Evolutionary conservation across 2,329 filamentous ascomycete genomes (phyloP).

Genomic region (Myriangium duriaei): DNA sequence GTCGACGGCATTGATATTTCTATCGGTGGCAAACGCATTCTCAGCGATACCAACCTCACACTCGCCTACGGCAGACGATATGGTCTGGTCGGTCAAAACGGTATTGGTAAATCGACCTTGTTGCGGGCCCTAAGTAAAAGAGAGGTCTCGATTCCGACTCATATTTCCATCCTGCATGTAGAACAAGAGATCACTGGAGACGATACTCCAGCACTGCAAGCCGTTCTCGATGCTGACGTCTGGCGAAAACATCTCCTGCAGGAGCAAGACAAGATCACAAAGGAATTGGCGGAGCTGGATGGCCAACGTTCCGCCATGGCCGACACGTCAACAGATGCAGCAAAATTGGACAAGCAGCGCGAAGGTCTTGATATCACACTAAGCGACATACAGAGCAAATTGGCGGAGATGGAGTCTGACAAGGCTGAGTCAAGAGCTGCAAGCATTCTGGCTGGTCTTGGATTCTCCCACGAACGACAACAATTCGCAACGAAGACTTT

Average conservation of each 20-base stretch:
- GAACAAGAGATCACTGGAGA: constrained; percentile 97
- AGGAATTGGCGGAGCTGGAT: constrained; percentile 66
- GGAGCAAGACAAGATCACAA: constrained; percentile 77
- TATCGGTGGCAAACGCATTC: constrained; percentile 76
- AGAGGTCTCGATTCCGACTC: constrained; percentile 88
- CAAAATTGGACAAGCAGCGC: constrained; percentile 69
- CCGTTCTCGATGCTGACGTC: constrained; percentile 91
- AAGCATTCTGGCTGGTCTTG: constrained; percentile 90
- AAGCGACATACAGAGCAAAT: constrained; percentile 79
- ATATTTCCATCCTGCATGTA: constrained; percentile 97
- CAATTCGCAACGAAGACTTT: constrained; percentile 93
- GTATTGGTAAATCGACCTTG: constrained; percentile 80
- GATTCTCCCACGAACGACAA: constrained; percentile 88
- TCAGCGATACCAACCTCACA: constrained; percentile 81
- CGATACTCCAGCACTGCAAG: constrained; percentile 87
- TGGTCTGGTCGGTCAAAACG: constrained; percentile 96
- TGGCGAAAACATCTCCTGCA: constrained; percentile 91
- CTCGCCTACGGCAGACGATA: constrained; percentile 88
- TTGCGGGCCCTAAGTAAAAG: constrained; percentile 80
- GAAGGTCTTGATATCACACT: constrained; percentile 85
- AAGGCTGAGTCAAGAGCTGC: constrained; percentile 93
- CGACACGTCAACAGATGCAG: constrained; percentile 83
- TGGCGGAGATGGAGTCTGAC: constrained; percentile 97
- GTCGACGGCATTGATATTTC: constrained; percentile 91
- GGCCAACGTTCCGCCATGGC: constrained; percentile 65